Percentiles rank a stretch among this genome's conserved stretches.
Conservation (phyloP, 208 protist genomes). For the Crithidia acanthocephali region DNA sequence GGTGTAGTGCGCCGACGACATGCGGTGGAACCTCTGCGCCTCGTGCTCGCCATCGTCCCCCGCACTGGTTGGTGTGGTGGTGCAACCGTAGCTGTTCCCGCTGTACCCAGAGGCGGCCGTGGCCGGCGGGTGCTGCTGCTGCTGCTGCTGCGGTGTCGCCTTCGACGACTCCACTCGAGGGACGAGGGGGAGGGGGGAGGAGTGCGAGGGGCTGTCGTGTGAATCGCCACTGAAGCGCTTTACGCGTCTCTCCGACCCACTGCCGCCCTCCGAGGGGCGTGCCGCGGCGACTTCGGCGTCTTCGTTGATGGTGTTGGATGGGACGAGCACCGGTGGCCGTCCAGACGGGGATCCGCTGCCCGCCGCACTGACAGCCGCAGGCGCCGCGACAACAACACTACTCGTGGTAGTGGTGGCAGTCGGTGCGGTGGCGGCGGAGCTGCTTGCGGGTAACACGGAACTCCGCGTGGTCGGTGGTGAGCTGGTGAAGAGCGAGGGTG, state of each 20-base stretch:
- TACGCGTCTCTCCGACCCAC: neutral
- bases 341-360: neutral
- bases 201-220: neutral
- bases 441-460: neutral
- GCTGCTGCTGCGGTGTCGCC: neutral
- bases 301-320: neutral
- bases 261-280: neutral
- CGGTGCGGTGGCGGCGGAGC: neutral
- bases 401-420: too few relatives aligned
- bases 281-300: neutral
- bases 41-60: neutral
- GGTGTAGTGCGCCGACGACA: neutral
- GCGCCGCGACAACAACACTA: neutral
- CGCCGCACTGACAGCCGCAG: neutral
- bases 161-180: neutral
- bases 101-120: neutral
- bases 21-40: neutral
- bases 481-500: constrained; percentile 56
- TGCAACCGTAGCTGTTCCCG: constrained; percentile 6
- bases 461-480: neutral
- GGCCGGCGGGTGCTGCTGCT: neutral
- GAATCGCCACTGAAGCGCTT: neutral
- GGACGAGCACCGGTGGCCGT: constrained; percentile 1
- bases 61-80: neutral
- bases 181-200: neutral